These are phyloP conservation scores for Papiliotrema flavescens DNA, from an alignment of 1,284 basidiomycete genomes.

Conservation along the genomic window DNA sequence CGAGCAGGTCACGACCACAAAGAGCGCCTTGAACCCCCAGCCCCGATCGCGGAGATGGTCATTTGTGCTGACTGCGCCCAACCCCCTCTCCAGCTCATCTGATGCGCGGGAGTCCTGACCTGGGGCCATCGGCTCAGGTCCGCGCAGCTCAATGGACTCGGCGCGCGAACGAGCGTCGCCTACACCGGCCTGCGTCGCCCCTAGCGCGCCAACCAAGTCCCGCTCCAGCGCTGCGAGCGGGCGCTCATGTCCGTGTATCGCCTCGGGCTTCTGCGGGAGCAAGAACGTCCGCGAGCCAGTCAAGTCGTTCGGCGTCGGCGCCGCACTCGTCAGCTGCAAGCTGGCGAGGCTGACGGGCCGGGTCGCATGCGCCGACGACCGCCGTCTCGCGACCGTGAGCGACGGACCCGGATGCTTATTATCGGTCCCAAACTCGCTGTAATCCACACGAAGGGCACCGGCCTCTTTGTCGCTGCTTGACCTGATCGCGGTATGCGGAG, in stretches of 20 bases:
- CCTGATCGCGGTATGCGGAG: no score
- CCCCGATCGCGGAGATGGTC: background rate
- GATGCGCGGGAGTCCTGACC: no score
- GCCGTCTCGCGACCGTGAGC: background rate
- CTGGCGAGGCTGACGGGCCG: background rate
- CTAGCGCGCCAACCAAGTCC: background rate
- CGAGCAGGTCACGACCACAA: slow-evolving; percentile 20
- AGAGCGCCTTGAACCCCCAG: slow-evolving; percentile 12
- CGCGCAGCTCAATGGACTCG: no score
- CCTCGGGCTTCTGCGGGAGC: background rate
- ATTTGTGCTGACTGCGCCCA: no score
- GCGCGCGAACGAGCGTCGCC: no score
- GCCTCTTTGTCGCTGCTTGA: no score
- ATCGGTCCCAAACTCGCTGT: no score
- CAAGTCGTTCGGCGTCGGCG: background rate
- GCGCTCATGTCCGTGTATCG: background rate
- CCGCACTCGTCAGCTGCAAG: background rate
- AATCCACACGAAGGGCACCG: no score
- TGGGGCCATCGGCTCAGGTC: no score
- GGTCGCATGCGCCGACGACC: background rate
- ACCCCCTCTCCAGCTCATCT: no score
- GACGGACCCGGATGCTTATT: no score
- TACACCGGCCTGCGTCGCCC: no score
- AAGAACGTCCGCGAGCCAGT: background rate
- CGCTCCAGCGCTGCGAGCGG: background rate